phyloP scores from a whole-genome alignment of 179 eudicot genomes.

The Beta lomatogona region DNA sequence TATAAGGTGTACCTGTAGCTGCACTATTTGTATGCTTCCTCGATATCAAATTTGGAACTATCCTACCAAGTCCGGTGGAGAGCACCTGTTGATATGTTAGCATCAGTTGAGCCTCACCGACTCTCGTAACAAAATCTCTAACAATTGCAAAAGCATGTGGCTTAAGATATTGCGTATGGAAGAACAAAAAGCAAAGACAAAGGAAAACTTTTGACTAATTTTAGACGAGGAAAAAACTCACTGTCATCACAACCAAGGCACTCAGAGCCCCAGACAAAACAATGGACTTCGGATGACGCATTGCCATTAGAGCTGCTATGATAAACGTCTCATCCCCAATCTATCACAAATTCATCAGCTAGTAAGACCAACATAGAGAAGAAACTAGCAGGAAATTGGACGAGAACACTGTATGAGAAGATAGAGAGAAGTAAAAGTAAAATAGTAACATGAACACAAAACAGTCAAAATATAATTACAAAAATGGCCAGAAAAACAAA shows the following conservation, averaged over 20 bases:
- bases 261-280: slow-evolving; percentile 94
- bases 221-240: slow-evolving; percentile 40
- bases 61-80: slow-evolving; percentile 98
- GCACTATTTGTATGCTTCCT: slow-evolving; percentile 98
- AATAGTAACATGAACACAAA: neutral
- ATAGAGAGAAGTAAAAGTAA: neutral
- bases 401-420: neutral
- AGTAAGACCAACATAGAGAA: slow-evolving; percentile 24
- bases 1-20: slow-evolving; percentile 71
- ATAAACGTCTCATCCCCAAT: slow-evolving; percentile 99
- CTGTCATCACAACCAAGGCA: slow-evolving; percentile 98
- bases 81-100: slow-evolving; percentile 53
- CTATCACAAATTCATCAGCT: slow-evolving; percentile 49
- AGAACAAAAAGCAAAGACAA: neutral
- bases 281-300: slow-evolving; percentile 98
- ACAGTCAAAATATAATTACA: neutral
- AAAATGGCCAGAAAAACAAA: slow-evolving; percentile 36
- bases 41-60: slow-evolving; percentile 94
- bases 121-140: neutral
- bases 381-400: slow-evolving; percentile 11
- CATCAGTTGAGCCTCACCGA: neutral
- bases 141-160: neutral
- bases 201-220: neutral
- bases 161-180: neutral
- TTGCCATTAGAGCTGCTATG: slow-evolving; percentile 97